Conservation (phyloP, 805 yeast genomes). For the Metschnikowia dekortorum region DNA sequence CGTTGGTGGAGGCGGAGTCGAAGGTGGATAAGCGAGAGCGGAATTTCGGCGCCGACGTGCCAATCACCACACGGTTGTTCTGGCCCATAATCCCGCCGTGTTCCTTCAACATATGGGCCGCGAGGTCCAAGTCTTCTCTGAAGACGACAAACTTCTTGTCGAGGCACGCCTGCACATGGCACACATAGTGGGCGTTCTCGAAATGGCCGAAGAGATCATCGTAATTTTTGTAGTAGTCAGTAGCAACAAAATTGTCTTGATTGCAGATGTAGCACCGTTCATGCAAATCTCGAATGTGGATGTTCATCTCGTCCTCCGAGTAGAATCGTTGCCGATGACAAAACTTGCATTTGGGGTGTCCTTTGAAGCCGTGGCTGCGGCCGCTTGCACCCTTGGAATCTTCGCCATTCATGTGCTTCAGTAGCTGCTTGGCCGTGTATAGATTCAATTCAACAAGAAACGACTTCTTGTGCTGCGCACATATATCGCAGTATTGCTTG, state of each 20-base stretch:
- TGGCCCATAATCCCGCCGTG: slow-evolving; percentile 60
- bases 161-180: slow-evolving; percentile 71
- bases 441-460: slow-evolving; percentile 68
- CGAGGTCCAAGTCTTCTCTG: slow-evolving; percentile 76
- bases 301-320: slow-evolving; percentile 78
- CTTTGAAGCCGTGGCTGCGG: slow-evolving; percentile 59
- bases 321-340: slow-evolving; percentile 75
- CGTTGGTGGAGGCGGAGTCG: slow-evolving; percentile 11
- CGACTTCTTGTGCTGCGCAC: slow-evolving; percentile 71
- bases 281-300: slow-evolving; percentile 79
- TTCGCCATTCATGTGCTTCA: slow-evolving; percentile 76
- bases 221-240: slow-evolving; percentile 68
- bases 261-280: slow-evolving; percentile 92
- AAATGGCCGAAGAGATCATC: slow-evolving; percentile 75
- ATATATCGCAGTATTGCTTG: slow-evolving; percentile 64
- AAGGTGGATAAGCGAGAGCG: slow-evolving; percentile 66
- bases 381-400: background rate
- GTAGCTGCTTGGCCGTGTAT: slow-evolving; percentile 58
- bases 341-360: slow-evolving; percentile 86
- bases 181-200: slow-evolving; percentile 64
- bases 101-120: slow-evolving; percentile 81
- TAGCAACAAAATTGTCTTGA: slow-evolving; percentile 54
- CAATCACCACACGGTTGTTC: slow-evolving; percentile 38
- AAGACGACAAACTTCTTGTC: slow-evolving; percentile 92
- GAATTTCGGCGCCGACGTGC: slow-evolving; percentile 37